Percentiles rank a stretch among this genome's conserved stretches.
Evolutionary conservation across 345 rosid genomes (phyloP).

Genomic region (Erysimum cheiranthoides): DNA sequence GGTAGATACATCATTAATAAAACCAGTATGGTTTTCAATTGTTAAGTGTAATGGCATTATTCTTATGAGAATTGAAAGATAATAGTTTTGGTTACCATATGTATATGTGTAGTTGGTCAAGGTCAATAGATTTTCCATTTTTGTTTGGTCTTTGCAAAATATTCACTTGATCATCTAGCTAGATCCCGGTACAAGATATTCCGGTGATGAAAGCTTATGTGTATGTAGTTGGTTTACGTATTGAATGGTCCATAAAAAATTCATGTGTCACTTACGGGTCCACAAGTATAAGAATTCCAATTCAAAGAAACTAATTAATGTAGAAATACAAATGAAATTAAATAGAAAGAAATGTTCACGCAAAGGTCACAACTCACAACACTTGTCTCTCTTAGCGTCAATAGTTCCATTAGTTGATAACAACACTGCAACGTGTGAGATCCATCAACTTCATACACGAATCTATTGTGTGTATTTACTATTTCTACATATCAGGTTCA

Average conservation of each 20-base stretch:
- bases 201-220: conserved; percentile 1
- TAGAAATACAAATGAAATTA: conserved; percentile 4
- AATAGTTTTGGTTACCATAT: background rate
- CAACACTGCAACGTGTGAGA: conserved; percentile 37
- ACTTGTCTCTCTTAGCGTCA: conserved; percentile 38
- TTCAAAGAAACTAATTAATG: conserved; percentile 34
- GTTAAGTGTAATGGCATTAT: background rate
- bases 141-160: conserved; percentile 3
- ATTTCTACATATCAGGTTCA: background rate
- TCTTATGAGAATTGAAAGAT: too few species aligned
- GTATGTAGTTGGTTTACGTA: conserved; percentile 26
- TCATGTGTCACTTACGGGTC: conserved; percentile 42
- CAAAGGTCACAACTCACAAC: conserved; percentile 40
- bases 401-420: conserved; percentile 31
- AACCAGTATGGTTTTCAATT: conserved; percentile 21
- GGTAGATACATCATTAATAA: conserved; percentile 21
- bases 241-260: conserved; percentile 24
- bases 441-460: conserved; percentile 30
- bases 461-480: conserved; percentile 33
- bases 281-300: conserved; percentile 32
- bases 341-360: conserved; percentile 35
- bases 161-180: background rate
- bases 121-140: conserved; percentile 13
- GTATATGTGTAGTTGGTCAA: conserved; percentile 11
- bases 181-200: conserved; percentile 12